Evolutionary conservation across 306 rosid genomes (phyloP).

Genomic region (Crataegus laevigata): DNA sequence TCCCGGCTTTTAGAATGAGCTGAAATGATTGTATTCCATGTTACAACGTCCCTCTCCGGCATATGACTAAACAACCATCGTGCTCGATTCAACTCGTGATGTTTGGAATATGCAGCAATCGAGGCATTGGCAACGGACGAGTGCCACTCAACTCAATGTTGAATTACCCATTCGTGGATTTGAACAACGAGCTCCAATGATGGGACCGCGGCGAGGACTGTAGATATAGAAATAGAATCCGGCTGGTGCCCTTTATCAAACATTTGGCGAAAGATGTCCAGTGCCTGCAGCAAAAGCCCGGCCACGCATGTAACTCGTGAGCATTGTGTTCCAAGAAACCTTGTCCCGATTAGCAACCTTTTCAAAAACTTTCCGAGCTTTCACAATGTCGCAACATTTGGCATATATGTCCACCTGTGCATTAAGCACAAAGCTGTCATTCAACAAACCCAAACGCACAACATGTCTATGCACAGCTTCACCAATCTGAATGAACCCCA

Average conservation of each 20-base stretch:
- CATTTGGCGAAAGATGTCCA: constrained; percentile 45
- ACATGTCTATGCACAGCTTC: constrained; percentile 67
- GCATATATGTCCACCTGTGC: constrained; percentile 84
- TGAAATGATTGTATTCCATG: constrained; percentile 85
- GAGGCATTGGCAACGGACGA: constrained; percentile 64
- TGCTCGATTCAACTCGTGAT: constrained; percentile 42
- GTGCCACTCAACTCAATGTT: constrained; percentile 54
- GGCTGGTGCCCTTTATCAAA: constrained; percentile 45
- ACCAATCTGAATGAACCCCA: constrained; percentile 66
- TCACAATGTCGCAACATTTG: constrained; percentile 84
- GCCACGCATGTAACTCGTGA: constrained; percentile 57
- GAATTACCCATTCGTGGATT: constrained; percentile 72
- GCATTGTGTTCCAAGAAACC: constrained; percentile 88
- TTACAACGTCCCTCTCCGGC: constrained; percentile 69
- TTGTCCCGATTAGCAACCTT: constrained; percentile 46
- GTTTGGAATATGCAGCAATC: constrained; percentile 54
- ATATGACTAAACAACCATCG: constrained; percentile 50
- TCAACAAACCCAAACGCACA: constrained; percentile 52
- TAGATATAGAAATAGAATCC: constrained; percentile 57
- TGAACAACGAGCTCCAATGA: constrained; percentile 41
- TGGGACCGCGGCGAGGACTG: constrained; percentile 32
- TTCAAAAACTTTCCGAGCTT: constrained; percentile 58
- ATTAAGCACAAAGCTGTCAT: constrained; percentile 67
- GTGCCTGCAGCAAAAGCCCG: constrained; percentile 51
- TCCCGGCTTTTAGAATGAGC: constrained; percentile 49